Evolutionary conservation across 805 yeast species (phyloP), one percentile per base, ranked within the genome.

Genomic region (Debaryomyces hansenii): DNA sequence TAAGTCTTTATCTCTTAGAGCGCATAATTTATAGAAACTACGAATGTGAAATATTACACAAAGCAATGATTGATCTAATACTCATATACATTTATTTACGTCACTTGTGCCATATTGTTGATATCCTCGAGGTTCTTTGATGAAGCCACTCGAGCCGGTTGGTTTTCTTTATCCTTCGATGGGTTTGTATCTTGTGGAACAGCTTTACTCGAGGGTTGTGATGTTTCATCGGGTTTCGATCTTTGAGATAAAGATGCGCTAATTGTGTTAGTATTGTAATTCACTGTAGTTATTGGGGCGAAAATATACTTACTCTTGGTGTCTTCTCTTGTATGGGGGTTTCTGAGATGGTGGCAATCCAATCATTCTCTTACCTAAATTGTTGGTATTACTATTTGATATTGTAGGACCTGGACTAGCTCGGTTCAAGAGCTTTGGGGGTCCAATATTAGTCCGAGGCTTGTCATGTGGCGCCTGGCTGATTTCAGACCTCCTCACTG

Each of bases 401-500:
- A n/a, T 14, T 21, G 43, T 38, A 15, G 48, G 32, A 31, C 38
- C 28, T 10, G 32, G 28, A 11, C 37, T 35, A n/a, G 24, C 18
- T n/a, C 20, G 9, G 11, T 36, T 21, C 6, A 34, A 6, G 20
- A 21, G 35, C 12, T 36, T 35, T 10, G 42, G 9, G 27, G 27
- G 16, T 29, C 38, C 21, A 38, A 40, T 18, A 43, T 33, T 27
- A 35, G 44, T 33, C 37, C 41, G 31, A 11, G 9, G 14, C 10
- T 16, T 24, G 9, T 39, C 42, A 28, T 10, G 5, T 10, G 18
- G 9, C 12, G 20, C 27, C 20, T 16, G 24, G 20, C 44, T 31
- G 24, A 49, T 37, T 6, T 60, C 66, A 0, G 60, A 41, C 27
- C 83, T 66, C 47, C 78, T 79, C 2, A 86, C 70, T 2, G 87